phyloP scores from a whole-genome alignment of 2,329 filamentous ascomycete species.

The Aspergillus bombycis region DNA sequence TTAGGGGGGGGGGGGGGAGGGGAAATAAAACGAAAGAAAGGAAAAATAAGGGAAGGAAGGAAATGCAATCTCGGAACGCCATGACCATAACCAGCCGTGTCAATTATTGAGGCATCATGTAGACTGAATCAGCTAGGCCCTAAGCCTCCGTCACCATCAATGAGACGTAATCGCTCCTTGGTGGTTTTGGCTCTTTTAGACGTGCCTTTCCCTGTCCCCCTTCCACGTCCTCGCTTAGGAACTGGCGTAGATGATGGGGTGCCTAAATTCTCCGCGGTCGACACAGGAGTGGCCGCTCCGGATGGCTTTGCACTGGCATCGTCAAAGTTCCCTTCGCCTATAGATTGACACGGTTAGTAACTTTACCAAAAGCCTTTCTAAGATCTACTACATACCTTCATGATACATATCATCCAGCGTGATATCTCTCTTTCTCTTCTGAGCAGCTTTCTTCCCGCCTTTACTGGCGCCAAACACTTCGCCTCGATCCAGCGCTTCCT shows the following conservation, averaged over 20 bases:
- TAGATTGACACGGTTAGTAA: slow-evolving; percentile 5
- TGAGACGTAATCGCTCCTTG: slow-evolving; percentile 53
- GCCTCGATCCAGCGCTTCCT: slow-evolving; percentile 73
- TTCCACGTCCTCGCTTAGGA: slow-evolving; percentile 62
- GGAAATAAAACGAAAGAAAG: slow-evolving; percentile 11
- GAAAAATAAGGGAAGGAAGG: slow-evolving; percentile 6
- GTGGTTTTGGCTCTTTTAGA: slow-evolving; percentile 65
- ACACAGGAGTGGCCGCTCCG: slow-evolving; percentile 80
- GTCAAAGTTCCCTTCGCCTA: slow-evolving; percentile 96
- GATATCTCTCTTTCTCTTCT: slow-evolving; percentile 63
- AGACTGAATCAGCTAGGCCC: slow-evolving; percentile 16
- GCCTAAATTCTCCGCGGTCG: slow-evolving; percentile 53
- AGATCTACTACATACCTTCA: slow-evolving; percentile 82
- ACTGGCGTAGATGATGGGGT: slow-evolving; percentile 36
- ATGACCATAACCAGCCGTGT: slow-evolving; percentile 19
- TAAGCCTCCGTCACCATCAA: slow-evolving; percentile 49
- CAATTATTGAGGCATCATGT: slow-evolving; percentile 10
- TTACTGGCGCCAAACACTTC: slow-evolving; percentile 64
- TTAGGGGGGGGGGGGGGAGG: too few relatives aligned
- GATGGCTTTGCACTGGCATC: slow-evolving; percentile 79
- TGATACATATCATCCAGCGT: slow-evolving; percentile 97
- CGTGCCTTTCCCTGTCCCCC: slow-evolving; percentile 57
- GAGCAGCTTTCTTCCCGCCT: slow-evolving; percentile 62
- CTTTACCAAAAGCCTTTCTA: background rate
- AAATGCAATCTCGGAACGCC: slow-evolving; percentile 16